These are phyloP conservation scores for Lentinula novae-zelandiae DNA, from an alignment of 1,284 basidiomycete species.

Conservation along the genomic window DNA sequence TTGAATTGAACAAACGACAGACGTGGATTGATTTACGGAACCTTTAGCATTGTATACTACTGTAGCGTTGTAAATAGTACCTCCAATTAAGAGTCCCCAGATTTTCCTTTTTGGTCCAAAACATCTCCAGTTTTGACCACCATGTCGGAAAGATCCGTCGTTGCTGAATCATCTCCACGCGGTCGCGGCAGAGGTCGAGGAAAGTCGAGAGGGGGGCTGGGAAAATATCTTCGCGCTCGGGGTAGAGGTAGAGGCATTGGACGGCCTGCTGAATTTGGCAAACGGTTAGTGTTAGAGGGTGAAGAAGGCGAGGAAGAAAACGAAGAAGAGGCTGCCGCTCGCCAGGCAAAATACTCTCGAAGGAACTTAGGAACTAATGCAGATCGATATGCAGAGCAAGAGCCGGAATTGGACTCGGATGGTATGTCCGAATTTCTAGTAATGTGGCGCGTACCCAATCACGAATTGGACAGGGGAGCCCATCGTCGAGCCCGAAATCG, in stretches of 20 bases:
- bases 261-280: slow-evolving; percentile 58
- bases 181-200: slow-evolving; percentile 41
- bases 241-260: slow-evolving; percentile 56
- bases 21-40: neutral
- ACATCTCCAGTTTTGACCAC: neutral
- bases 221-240: slow-evolving; percentile 68
- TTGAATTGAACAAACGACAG: neutral
- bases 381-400: slow-evolving; percentile 67
- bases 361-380: slow-evolving; percentile 63
- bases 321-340: slow-evolving; percentile 46
- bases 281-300: slow-evolving; percentile 56
- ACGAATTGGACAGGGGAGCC: slow-evolving; percentile 49
- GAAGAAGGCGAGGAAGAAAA: slow-evolving; percentile 46
- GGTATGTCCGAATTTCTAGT: slow-evolving; percentile 34
- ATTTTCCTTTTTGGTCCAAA: neutral
- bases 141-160: neutral
- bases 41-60: neutral
- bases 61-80: neutral
- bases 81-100: neutral
- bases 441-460: neutral
- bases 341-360: slow-evolving; percentile 45
- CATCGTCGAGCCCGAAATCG: slow-evolving; percentile 67
- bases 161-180: neutral
- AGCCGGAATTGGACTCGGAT: slow-evolving; percentile 62
- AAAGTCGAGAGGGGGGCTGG: slow-evolving; percentile 62